Evolutionary conservation across 345 rosid species (phyloP).

Genomic region (Citrus inodora): DNA sequence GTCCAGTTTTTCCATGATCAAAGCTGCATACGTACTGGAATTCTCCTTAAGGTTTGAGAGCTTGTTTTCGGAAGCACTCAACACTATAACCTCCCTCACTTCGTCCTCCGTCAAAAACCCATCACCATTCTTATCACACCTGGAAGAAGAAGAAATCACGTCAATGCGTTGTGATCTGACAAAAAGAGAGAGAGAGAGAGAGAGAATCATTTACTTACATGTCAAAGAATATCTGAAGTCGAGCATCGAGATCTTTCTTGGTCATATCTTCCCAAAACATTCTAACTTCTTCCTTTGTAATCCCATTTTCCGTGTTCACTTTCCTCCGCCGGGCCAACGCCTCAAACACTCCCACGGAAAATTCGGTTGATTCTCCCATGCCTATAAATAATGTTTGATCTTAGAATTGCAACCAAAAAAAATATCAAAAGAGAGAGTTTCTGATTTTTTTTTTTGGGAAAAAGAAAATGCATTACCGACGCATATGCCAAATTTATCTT

Average conservation of each 20-base stretch:
- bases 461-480: slow-evolving; percentile 38
- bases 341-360: slow-evolving; percentile 72
- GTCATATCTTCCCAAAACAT: slow-evolving; percentile 92
- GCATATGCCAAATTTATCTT: slow-evolving; percentile 76
- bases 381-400: slow-evolving; percentile 26
- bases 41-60: slow-evolving; percentile 68
- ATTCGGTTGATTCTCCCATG: slow-evolving; percentile 87
- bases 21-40: slow-evolving; percentile 63
- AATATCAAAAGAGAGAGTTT: too few relatives aligned
- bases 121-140: slow-evolving; percentile 98
- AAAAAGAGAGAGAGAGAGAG: background rate
- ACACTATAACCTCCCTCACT: slow-evolving; percentile 81
- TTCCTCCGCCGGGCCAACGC: slow-evolving; percentile 73
- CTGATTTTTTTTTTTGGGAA: too few relatives aligned
- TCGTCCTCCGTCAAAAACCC: slow-evolving; percentile 86
- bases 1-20: slow-evolving; percentile 98
- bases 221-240: slow-evolving; percentile 93
- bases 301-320: slow-evolving; percentile 47
- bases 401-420: background rate
- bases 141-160: slow-evolving; percentile 14
- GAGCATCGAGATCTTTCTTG: slow-evolving; percentile 64
- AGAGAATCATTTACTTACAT: slow-evolving; percentile 36
- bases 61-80: slow-evolving; percentile 89
- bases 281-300: slow-evolving; percentile 57
- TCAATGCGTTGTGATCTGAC: background rate